Evolutionary conservation across 2,329 filamentous ascomycete genomes (phyloP).

Genomic region (Teratosphaeria gauchensis): DNA sequence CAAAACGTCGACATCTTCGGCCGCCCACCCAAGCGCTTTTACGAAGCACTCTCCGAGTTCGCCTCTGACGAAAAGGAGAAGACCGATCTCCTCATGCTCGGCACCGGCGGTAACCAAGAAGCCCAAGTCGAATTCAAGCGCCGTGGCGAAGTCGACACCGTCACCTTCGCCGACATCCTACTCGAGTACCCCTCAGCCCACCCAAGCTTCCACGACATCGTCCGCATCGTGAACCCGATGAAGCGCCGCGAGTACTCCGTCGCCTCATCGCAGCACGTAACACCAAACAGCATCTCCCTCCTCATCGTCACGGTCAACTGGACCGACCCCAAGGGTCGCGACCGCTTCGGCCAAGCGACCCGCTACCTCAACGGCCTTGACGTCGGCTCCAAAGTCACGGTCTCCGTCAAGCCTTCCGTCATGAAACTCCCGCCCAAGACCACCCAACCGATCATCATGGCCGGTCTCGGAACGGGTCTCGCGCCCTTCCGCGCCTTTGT

Average conservation of each 20-base stretch:
- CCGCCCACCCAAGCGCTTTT: slow-evolving; percentile 94
- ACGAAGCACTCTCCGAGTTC: slow-evolving; percentile 81
- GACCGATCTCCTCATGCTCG: slow-evolving; percentile 66
- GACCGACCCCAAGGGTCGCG: slow-evolving; percentile 79
- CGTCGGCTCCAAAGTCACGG: slow-evolving; percentile 70
- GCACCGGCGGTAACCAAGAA: slow-evolving; percentile 51
- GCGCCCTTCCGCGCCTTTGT: slow-evolving; percentile 99
- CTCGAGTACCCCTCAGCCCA: slow-evolving; percentile 84
- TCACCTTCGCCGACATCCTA: slow-evolving; percentile 84
- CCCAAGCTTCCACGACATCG: slow-evolving; percentile 78
- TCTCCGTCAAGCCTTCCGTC: slow-evolving; percentile 92
- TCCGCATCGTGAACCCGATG: slow-evolving; percentile 77
- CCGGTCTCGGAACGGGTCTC: slow-evolving; percentile 92
- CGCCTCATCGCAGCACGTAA: slow-evolving; percentile 90
- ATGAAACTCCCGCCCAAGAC: slow-evolving; percentile 93
- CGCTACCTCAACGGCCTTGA: slow-evolving; percentile 72
- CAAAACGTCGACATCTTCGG: slow-evolving; percentile 97
- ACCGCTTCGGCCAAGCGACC: slow-evolving; percentile 86
- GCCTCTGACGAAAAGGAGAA: slow-evolving; percentile 75
- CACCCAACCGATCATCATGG: slow-evolving; percentile 95
- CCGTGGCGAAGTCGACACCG: slow-evolving; percentile 78
- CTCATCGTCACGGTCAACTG: slow-evolving; percentile 98
- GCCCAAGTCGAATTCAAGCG: slow-evolving; percentile 87
- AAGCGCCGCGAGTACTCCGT: slow-evolving; percentile 99
- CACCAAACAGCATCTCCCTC: slow-evolving; percentile 76